phyloP scores from a whole-genome alignment of 2,329 filamentous ascomycete genomes.

The Amauroascus niger region DNA sequence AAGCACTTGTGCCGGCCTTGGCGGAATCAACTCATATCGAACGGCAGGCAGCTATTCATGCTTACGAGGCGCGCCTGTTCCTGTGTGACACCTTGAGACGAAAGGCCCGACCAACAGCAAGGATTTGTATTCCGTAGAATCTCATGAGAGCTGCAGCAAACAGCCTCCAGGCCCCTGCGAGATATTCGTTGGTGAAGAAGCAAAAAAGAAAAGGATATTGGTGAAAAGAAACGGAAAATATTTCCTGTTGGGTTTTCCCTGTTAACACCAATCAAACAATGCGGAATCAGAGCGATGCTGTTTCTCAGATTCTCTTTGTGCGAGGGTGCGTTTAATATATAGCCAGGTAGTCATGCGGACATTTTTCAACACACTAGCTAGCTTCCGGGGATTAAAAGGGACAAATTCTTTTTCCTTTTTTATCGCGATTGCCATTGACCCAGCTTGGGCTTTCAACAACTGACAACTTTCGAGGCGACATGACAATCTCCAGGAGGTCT shows the following conservation, averaged over 20 bases:
- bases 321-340: background rate
- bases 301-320: constrained; percentile 2
- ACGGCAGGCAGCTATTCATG: background rate
- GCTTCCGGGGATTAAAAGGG: background rate
- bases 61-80: background rate
- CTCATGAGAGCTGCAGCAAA: background rate
- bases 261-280: background rate
- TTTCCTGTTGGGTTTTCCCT: background rate
- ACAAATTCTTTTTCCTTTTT: background rate
- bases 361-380: background rate
- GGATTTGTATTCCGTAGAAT: background rate
- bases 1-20: background rate
- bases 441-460: too few relatives aligned
- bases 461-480: too few relatives aligned
- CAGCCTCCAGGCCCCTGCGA: too few relatives aligned
- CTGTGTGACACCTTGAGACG: background rate
- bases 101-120: background rate
- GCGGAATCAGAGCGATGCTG: background rate
- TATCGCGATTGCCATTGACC: background rate
- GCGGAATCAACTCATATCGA: background rate
- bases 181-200: background rate
- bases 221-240: background rate
- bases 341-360: constrained; percentile 5
- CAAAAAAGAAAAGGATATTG: background rate
- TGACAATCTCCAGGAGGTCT: background rate